phyloP scores from a whole-genome alignment of 305 asterid genomes.

The Plantago coronopus region DNA sequence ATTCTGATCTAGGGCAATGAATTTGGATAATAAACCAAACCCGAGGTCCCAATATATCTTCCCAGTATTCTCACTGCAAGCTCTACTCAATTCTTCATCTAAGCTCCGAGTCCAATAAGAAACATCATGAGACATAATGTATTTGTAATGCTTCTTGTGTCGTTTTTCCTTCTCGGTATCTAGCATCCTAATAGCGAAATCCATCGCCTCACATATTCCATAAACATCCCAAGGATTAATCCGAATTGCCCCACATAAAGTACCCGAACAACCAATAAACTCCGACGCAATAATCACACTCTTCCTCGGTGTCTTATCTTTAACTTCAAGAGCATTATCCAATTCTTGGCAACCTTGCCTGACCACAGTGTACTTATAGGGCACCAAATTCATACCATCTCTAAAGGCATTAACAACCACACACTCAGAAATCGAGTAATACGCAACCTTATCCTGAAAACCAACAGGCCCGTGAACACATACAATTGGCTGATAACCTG shows the following conservation, averaged over 20 bases:
- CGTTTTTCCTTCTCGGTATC: slow-evolving; percentile 46
- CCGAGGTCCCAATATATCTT: slow-evolving; percentile 55
- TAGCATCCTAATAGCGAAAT: slow-evolving; percentile 45
- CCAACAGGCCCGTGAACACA: slow-evolving; percentile 58
- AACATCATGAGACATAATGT: slow-evolving; percentile 46
- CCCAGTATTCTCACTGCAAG: slow-evolving; percentile 49
- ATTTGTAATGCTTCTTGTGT: slow-evolving; percentile 53
- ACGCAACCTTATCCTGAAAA: slow-evolving; percentile 61
- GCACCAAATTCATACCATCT: slow-evolving; percentile 88
- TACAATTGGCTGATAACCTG: slow-evolving; percentile 64
- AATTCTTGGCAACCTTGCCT: slow-evolving; percentile 57
- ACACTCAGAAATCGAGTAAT: slow-evolving; percentile 61
- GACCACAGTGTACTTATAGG: slow-evolving; percentile 63
- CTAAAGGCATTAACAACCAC: slow-evolving; percentile 87
- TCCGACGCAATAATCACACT: slow-evolving; percentile 82
- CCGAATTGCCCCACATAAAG: slow-evolving; percentile 70
- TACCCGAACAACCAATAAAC: slow-evolving; percentile 85
- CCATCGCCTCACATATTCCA: slow-evolving; percentile 46
- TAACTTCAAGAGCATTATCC: slow-evolving; percentile 50
- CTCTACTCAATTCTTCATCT: slow-evolving; percentile 54
- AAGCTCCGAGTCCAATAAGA: slow-evolving; percentile 56
- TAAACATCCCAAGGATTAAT: slow-evolving; percentile 59
- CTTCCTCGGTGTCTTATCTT: slow-evolving; percentile 28
- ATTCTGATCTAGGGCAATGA: slow-evolving; percentile 53
- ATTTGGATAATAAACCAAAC: slow-evolving; percentile 51